Base-by-base conservation (phyloP, 345 rosid genomes). In the Brassica incana region DNA sequence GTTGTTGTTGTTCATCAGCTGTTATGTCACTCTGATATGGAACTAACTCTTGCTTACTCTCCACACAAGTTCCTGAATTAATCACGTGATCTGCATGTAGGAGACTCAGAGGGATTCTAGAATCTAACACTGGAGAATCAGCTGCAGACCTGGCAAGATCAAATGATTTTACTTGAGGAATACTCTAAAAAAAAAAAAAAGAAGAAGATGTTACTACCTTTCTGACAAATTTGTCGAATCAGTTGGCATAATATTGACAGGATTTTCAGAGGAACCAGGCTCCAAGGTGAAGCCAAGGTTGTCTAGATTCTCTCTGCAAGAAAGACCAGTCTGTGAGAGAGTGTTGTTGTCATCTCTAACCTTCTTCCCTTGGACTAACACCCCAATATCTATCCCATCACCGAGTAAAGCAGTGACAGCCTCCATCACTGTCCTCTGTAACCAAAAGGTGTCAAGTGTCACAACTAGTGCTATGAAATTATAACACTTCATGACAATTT, bases 321-420 rank as follows among this genome's bases (percentile, higher is more conserved):
- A 83, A 59, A 96, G 84, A 74, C 98, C 99, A 72, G 90, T 80
- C 80, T 92, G 97, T 10, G 75, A 85, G 68, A 96, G 80, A 69
- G 95, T 90, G 78, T 88, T 86, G 78, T 64, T 88, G 78, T 93
- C 98, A 83, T 96, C 98, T 81, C 92, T 85, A 73, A 96, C 87
- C 82, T 92, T 96, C 89, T 90, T 96, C 79, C 99, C 99, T 66
- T 87, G 91, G 70, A 88, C 86, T 77, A 92, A 84, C 32, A 96
- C 86, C 36, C 98, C 98, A 40, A 96, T 89, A 64, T 67, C 90
- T 75, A 92, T 82, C 69, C 92, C 91, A 68, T 88, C 88, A 75
- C 92, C 92, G 23, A 96, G 90, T 80, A 90, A 87, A 81, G 97
- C 86, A 75, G 84, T 87, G 70, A 96, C 89, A 14, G 97, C 88